A percentile compares a stretch with the other conserved stretches of the same genome.
These are phyloP conservation scores for Emmonsiellopsis sp. DNA, from an alignment of 2,329 filamentous ascomycete species.

Conservation along the genomic window DNA sequence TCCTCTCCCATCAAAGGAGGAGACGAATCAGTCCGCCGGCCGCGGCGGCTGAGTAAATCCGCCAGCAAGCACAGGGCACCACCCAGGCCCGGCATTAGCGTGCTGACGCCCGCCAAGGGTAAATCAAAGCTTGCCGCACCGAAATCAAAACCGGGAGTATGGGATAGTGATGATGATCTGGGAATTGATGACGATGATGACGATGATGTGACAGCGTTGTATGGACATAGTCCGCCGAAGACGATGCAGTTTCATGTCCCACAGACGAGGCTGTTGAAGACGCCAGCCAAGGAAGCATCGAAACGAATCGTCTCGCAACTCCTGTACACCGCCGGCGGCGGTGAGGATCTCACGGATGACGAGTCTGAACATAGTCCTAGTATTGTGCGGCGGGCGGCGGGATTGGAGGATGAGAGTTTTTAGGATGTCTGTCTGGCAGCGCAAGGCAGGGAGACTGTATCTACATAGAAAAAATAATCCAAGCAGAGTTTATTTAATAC, in stretches of 20 bases:
- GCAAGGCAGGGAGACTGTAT: no score
- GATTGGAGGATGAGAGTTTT: conserved; percentile 40
- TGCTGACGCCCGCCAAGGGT: conserved; percentile 61
- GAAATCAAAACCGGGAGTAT: conserved; percentile 32
- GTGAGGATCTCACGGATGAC: conserved; percentile 20
- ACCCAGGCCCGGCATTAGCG: conserved; percentile 69
- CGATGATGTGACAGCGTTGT: conserved; percentile 48
- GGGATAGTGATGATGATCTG: conserved; percentile 65
- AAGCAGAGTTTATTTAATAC: no score
- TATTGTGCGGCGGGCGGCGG: conserved; percentile 32
- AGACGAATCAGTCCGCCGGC: conserved; percentile 28
- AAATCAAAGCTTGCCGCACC: conserved; percentile 25
- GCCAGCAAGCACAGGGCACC: conserved; percentile 43
- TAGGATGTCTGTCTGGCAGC: conserved; percentile 13
- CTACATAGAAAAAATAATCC: no score
- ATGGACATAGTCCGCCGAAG: conserved; percentile 83
- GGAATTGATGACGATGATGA: conserved; percentile 48
- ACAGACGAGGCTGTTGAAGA: conserved; percentile 40
- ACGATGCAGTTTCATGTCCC: conserved; percentile 46
- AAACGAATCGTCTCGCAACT: conserved; percentile 42
- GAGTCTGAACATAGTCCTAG: conserved; percentile 36
- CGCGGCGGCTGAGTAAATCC: conserved; percentile 26
- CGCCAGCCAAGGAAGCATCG: conserved; percentile 43
- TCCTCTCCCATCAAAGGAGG: conserved; percentile 55
- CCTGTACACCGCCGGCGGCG: conserved; percentile 32